Evolutionary conservation across 441 rosid genomes (phyloP).

Genomic region (Corymbia citriodora): DNA sequence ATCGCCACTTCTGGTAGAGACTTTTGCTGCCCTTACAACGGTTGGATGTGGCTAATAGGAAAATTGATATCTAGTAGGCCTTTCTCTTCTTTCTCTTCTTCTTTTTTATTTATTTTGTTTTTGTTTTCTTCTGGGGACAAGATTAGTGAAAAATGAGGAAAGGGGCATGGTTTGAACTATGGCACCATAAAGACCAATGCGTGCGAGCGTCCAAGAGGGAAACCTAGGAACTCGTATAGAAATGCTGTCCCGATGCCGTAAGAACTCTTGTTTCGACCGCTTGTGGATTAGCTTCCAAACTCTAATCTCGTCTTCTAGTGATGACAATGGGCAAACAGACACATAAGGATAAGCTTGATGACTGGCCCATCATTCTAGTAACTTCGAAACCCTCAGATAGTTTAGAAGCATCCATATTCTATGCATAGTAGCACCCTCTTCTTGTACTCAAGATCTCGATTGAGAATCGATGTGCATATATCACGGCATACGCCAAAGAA

Average conservation of each 20-base stretch:
- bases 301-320: background rate
- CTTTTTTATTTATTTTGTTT: background rate
- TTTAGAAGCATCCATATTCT: background rate
- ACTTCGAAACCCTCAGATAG: background rate
- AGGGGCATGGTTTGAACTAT: background rate
- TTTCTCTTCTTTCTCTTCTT: background rate
- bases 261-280: background rate
- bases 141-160: background rate
- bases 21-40: background rate
- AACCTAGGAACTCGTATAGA: background rate
- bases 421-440: background rate
- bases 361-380: background rate
- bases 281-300: background rate
- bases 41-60: background rate
- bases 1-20: background rate
- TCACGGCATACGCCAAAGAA: background rate
- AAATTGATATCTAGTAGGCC: background rate
- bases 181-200: background rate
- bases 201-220: background rate
- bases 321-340: background rate
- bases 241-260: background rate
- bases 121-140: background rate
- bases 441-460: background rate
- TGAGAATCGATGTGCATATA: background rate
- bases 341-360: background rate